Percentiles rank a stretch among this genome's conserved stretches.
phyloP scores from a whole-genome alignment of 305 asterid species.

The Lippia alba region DNA sequence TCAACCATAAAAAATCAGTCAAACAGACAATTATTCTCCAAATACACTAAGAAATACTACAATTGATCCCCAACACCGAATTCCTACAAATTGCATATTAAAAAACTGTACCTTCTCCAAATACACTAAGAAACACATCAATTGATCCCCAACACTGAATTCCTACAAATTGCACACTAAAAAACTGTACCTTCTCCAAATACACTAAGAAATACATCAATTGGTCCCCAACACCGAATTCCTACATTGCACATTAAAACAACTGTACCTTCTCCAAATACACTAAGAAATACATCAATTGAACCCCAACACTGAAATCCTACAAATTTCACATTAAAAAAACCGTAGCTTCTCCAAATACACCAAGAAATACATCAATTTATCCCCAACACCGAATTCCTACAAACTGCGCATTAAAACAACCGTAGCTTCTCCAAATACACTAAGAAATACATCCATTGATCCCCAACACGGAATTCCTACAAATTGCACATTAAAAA shows the following conservation, averaged over 20 bases:
- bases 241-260: not conserved
- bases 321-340: too few species aligned
- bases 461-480: not conserved
- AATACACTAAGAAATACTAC: not conserved
- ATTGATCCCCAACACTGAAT: too few species aligned
- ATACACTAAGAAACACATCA: too few species aligned
- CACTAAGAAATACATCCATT: too few species aligned
- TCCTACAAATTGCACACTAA: slow-evolving; percentile 12
- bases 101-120: too few species aligned
- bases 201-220: too few species aligned
- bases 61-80: not conserved
- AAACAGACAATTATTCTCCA: slow-evolving; percentile 8
- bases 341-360: slow-evolving; percentile 31
- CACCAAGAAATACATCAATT: not conserved
- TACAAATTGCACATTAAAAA: not conserved
- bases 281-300: too few species aligned
- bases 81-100: slow-evolving; percentile 1
- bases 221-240: not conserved
- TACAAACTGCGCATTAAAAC: not conserved
- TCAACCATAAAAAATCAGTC: slow-evolving; percentile 17
- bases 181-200: slow-evolving; percentile 78
- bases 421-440: too few species aligned
- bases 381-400: not conserved
- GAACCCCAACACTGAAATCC: too few species aligned
- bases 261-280: too few species aligned